Evolutionary conservation across 2,329 filamentous ascomycete genomes (phyloP).

Genomic region (Colletotrichum destructivum): DNA sequence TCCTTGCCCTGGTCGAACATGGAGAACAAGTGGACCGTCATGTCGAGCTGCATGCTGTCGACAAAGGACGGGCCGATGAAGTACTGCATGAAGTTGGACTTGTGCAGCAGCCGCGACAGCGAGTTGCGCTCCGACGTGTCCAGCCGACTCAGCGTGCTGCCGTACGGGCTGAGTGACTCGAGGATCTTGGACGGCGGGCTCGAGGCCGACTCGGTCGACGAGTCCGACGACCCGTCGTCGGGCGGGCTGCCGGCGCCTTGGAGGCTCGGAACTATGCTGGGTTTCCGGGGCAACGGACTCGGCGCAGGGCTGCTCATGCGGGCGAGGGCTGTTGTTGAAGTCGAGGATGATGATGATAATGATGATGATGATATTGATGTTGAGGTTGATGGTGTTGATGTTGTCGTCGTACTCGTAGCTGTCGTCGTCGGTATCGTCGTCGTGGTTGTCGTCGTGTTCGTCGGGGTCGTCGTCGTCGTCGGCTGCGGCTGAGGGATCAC

Average conservation of each 20-base stretch:
- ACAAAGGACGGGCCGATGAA: slow-evolving; percentile 37
- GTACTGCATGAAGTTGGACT: slow-evolving; percentile 40
- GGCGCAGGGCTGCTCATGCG: not conserved
- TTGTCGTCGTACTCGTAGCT: too few species aligned
- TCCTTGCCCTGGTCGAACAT: slow-evolving; percentile 41
- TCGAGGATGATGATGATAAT: too few species aligned
- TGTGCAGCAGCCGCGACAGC: slow-evolving; percentile 33
- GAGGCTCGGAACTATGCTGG: slow-evolving; percentile 6
- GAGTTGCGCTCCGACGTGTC: slow-evolving; percentile 14
- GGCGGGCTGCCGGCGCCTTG: slow-evolving; percentile 31
- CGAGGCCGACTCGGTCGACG: slow-evolving; percentile 37
- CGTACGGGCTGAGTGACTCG: slow-evolving; percentile 31
- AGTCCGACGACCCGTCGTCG: slow-evolving; percentile 33
- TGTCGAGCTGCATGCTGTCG: slow-evolving; percentile 40
- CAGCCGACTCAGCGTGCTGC: slow-evolving; percentile 32
- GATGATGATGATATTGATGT: too few species aligned
- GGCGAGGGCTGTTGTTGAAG: not conserved
- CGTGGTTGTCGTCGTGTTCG: slow-evolving; percentile 29
- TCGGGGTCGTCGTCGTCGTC: slow-evolving; percentile 11
- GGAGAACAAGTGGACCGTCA: slow-evolving; percentile 38
- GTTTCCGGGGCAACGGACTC: slow-evolving; percentile 11
- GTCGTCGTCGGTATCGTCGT: slow-evolving; percentile 4
- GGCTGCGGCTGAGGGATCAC: slow-evolving; percentile 6
- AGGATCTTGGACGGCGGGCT: slow-evolving; percentile 37
- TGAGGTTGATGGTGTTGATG: too few species aligned